phyloP scores from a whole-genome alignment of 805 yeast genomes.

The Lipomyces sp. region DNA sequence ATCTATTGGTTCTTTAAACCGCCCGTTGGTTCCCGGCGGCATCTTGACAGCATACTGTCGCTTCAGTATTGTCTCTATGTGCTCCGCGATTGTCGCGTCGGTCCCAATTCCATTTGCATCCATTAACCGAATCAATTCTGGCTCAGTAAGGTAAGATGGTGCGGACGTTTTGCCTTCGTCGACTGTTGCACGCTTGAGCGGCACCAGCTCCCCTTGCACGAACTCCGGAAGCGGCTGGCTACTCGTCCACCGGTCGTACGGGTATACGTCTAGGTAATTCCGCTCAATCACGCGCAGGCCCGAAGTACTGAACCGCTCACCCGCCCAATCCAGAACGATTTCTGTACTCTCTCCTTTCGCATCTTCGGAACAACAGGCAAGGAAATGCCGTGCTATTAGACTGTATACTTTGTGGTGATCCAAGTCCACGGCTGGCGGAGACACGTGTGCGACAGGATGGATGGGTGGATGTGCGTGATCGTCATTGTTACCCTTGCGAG shows the following conservation, averaged over 20 bases:
- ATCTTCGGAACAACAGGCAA: conserved; percentile 91
- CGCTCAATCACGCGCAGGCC: conserved; percentile 75
- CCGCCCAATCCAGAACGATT: conserved; percentile 73
- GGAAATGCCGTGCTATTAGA: conserved; percentile 79
- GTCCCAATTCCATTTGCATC: conserved; percentile 98
- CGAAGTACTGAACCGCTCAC: conserved; percentile 70
- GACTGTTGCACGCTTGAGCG: conserved; percentile 61
- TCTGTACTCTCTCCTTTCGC: conserved; percentile 77
- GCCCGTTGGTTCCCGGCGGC: conserved; percentile 27
- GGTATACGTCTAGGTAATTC: conserved; percentile 81
- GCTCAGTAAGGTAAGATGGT: conserved; percentile 84
- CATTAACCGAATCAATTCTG: conserved; percentile 91
- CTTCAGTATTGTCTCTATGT: conserved; percentile 75
- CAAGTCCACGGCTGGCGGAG: conserved; percentile 40
- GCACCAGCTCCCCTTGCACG: conserved; percentile 58
- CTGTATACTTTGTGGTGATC: conserved; percentile 79
- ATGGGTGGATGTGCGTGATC: conserved; percentile 99
- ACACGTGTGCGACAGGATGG: conserved; percentile 67
- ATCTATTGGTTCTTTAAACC: conserved; percentile 27
- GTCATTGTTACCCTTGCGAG: conserved; percentile 80
- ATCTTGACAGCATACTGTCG: conserved; percentile 66
- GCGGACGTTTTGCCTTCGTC: conserved; percentile 78
- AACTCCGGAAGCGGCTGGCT: conserved; percentile 70
- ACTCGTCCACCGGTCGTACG: conserved; percentile 75
- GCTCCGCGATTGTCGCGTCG: conserved; percentile 99